Percentiles rank a stretch among this genome's conserved stretches.
These are phyloP conservation scores for Fusarium aywerte DNA, from an alignment of 2,329 filamentous ascomycete species.

Conservation along the genomic window DNA sequence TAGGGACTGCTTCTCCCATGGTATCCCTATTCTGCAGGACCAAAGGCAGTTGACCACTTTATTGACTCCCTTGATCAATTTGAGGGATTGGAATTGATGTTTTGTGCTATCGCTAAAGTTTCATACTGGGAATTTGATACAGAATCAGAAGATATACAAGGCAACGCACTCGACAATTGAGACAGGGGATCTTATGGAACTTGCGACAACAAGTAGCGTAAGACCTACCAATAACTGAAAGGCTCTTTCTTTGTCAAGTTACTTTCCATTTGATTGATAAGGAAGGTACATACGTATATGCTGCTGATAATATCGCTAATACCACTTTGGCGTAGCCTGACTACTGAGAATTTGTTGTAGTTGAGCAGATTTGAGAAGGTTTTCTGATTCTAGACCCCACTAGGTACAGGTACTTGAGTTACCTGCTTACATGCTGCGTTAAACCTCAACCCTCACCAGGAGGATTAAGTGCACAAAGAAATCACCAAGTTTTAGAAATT, in stretches of 20 bases:
- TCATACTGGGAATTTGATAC: background rate
- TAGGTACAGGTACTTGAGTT: slow-evolving; percentile 53
- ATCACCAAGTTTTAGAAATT: background rate
- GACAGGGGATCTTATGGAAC: background rate
- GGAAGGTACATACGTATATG: background rate
- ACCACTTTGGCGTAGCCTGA: slow-evolving; percentile 19
- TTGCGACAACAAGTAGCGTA: background rate
- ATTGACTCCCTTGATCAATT: background rate
- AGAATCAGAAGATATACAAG: background rate
- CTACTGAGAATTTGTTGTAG: background rate
- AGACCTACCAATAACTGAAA: background rate
- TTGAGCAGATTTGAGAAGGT: slow-evolving; percentile 65
- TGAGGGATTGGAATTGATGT: background rate
- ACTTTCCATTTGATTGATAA: background rate
- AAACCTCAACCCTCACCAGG: background rate
- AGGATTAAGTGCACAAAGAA: background rate
- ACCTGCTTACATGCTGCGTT: slow-evolving; percentile 15
- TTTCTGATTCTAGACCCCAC: slow-evolving; percentile 47
- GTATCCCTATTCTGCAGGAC: too few relatives aligned
- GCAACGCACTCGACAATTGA: background rate
- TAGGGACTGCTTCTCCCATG: too few relatives aligned
- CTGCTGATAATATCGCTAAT: slow-evolving; percentile 1
- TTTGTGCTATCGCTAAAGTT: background rate
- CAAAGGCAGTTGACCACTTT: too few relatives aligned
- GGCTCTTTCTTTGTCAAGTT: background rate